Conservation (phyloP, 2,329 filamentous ascomycete genomes). For the Oidium heveae region DNA sequence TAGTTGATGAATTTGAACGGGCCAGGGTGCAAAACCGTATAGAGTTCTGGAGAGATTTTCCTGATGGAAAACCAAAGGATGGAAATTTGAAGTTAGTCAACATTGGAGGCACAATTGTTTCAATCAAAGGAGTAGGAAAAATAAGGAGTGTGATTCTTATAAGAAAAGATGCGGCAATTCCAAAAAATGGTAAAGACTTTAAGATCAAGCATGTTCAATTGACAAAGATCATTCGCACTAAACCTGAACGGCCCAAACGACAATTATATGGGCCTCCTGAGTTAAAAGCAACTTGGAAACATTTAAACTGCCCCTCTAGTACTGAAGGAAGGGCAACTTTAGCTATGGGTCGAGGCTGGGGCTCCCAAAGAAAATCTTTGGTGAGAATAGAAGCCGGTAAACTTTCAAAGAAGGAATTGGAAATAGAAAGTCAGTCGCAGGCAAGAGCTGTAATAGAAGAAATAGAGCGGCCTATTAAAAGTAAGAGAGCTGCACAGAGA, state of each 20-base stretch:
- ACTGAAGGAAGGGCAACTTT: not conserved
- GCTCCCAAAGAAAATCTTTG: not conserved
- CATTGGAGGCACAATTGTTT: slow-evolving; percentile 1
- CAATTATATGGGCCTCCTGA: not conserved
- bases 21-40: slow-evolving; percentile 14
- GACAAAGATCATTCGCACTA: not conserved
- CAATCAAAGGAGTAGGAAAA: slow-evolving; percentile 6
- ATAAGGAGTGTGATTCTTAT: slow-evolving; percentile 5
- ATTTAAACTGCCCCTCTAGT: not conserved
- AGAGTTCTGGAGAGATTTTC: slow-evolving; percentile 52
- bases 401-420: not conserved
- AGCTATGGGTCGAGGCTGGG: not conserved
- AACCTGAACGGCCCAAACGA: not conserved
- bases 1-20: slow-evolving; percentile 7
- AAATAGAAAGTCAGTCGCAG: not conserved
- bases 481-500: not conserved
- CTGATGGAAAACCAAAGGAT: slow-evolving; percentile 17
- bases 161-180: not conserved
- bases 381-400: not conserved
- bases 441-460: not conserved
- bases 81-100: not conserved
- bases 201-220: not conserved
- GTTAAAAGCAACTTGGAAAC: not conserved
- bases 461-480: not conserved
- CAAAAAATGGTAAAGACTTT: not conserved